Conservation (phyloP, 192 early-diverging fungal species). For the Paraglomus brasilianum region DNA sequence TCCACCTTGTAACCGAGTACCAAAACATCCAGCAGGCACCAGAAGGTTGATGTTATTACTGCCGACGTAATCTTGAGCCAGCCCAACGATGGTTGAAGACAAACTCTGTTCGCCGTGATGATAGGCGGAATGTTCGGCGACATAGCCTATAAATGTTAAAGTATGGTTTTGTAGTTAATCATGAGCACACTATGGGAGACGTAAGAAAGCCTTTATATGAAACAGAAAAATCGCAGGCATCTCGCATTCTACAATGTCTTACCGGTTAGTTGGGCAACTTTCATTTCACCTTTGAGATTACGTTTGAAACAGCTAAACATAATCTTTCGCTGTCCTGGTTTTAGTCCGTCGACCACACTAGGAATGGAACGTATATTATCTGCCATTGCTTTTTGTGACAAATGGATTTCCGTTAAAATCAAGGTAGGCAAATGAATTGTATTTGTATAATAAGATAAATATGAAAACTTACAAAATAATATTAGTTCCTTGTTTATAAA, state of each 20-base stretch:
- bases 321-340: slow-evolving; percentile 96
- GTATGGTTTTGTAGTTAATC: background rate
- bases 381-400: too few species aligned
- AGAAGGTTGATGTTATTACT: slow-evolving; percentile 92
- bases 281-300: slow-evolving; percentile 79
- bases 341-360: slow-evolving; percentile 90
- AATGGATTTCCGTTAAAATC: too few species aligned
- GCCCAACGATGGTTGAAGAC: slow-evolving; percentile 79
- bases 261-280: slow-evolving; percentile 54
- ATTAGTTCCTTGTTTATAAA: slow-evolving; percentile 97
- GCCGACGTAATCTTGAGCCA: slow-evolving; percentile 95
- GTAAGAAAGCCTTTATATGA: background rate
- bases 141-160: slow-evolving; percentile 59
- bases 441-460: too few species aligned
- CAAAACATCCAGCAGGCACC: slow-evolving; percentile 87
- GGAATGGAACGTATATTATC: slow-evolving; percentile 96
- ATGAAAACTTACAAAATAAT: slow-evolving; percentile 87
- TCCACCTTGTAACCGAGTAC: slow-evolving; percentile 84
- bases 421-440: too few species aligned
- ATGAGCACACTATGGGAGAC: too few species aligned
- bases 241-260: background rate
- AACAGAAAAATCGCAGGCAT: background rate
- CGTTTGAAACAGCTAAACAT: slow-evolving; percentile 83
- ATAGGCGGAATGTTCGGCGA: slow-evolving; percentile 87
- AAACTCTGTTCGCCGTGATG: slow-evolving; percentile 94